Conservation (phyloP, 2,329 filamentous ascomycete genomes). For the Stachybotrys echinatus region DNA sequence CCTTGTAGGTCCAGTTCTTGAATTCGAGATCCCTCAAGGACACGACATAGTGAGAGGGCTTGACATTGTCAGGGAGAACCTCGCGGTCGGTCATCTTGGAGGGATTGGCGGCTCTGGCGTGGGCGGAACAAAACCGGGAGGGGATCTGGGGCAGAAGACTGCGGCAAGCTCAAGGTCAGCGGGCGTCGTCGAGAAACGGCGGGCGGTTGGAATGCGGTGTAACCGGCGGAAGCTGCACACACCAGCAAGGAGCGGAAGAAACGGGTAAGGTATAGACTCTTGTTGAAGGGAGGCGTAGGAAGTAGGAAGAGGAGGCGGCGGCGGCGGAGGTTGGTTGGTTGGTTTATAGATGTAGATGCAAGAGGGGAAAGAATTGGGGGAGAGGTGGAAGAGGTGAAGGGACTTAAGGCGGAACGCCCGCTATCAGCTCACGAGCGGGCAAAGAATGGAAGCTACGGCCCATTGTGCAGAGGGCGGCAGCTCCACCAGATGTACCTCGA, state of each 20-base stretch:
- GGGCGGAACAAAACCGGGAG: constrained; percentile 27
- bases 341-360: not conserved
- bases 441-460: not conserved
- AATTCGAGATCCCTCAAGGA: constrained; percentile 81
- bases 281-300: not conserved
- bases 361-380: too few relatives aligned
- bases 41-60: constrained; percentile 80
- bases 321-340: not conserved
- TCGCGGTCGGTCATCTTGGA: constrained; percentile 53
- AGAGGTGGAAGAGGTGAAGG: not conserved
- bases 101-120: constrained; percentile 26
- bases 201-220: not conserved
- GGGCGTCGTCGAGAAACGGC: not conserved
- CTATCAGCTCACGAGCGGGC: not conserved
- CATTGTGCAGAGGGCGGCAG: not conserved
- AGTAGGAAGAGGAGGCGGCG: not conserved
- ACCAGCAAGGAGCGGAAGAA: too few relatives aligned
- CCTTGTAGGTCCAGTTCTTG: constrained; percentile 69
- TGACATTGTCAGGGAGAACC: constrained; percentile 59
- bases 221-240: too few relatives aligned
- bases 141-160: constrained; percentile 20
- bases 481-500: not conserved
- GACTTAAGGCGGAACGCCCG: not conserved
- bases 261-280: not conserved
- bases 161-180: constrained; percentile 3